A percentile compares a stretch with the other conserved stretches of the same genome.
phyloP scores from a whole-genome alignment of 1,284 basidiomycete genomes.

The Violaceomyces palustris region DNA sequence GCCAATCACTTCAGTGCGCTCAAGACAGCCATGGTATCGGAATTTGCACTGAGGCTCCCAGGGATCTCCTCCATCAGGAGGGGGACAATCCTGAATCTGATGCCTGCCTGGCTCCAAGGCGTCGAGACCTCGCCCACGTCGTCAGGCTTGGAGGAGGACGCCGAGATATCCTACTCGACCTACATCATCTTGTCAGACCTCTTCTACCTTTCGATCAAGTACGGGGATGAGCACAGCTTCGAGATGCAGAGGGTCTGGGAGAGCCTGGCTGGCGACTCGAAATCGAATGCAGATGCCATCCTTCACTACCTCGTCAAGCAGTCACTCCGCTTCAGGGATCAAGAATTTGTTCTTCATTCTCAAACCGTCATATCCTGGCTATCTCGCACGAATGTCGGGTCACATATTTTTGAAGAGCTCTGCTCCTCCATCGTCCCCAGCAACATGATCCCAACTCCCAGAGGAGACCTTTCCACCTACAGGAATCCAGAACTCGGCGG shows the following conservation, averaged over 20 bases:
- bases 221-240: slow-evolving; percentile 70
- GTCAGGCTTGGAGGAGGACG: slow-evolving; percentile 6
- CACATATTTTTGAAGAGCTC: slow-evolving; percentile 73
- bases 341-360: slow-evolving; percentile 72
- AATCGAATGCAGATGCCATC: slow-evolving; percentile 71
- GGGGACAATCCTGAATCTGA: slow-evolving; percentile 33
- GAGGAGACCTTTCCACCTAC: slow-evolving; percentile 56
- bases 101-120: slow-evolving; percentile 39
- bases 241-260: slow-evolving; percentile 79
- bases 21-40: slow-evolving; percentile 65
- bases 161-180: slow-evolving; percentile 22
- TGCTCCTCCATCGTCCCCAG: slow-evolving; percentile 77
- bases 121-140: slow-evolving; percentile 26
- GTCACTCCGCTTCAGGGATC: slow-evolving; percentile 73
- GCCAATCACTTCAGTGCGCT: slow-evolving; percentile 74
- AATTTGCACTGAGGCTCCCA: slow-evolving; percentile 70
- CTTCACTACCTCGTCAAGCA: slow-evolving; percentile 81
- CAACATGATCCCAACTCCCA: slow-evolving; percentile 68
- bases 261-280: slow-evolving; percentile 51
- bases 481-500: slow-evolving; percentile 7
- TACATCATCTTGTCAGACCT: slow-evolving; percentile 67
- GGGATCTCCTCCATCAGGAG: slow-evolving; percentile 55
- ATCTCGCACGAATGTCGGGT: slow-evolving; percentile 70
- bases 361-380: slow-evolving; percentile 78
- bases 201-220: slow-evolving; percentile 75